Base-by-base conservation (phyloP, 1,284 basidiomycete species). In the Malassezia japonica region DNA sequence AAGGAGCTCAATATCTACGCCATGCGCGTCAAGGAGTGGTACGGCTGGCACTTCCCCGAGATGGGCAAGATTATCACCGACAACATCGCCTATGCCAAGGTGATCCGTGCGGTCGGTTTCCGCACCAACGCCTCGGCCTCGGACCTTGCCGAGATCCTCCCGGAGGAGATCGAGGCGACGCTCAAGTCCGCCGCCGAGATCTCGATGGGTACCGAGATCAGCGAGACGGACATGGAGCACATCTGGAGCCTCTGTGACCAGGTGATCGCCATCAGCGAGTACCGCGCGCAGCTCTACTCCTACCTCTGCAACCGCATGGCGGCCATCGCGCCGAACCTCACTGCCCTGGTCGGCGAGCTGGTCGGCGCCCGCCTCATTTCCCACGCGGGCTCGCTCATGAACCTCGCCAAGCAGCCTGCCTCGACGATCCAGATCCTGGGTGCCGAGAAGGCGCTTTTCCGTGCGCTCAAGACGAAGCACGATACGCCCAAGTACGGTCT, bases 1-100 rank as follows among this genome's bases (percentile, higher is more conserved):
- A 98, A 98, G 78, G 92, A 98, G 77, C 88, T 96, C 75, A 98
- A 98, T 78, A 95, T 96, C 55, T 98, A 96, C 73, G 83, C 90
- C 18, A 98, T 98, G 92, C 82, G 92, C 71, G 88, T 94, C 50
- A 96, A 96, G 81, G 92, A 96, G 80, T 98, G 92, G 92, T 98
- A 96, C 72, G 92, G 92, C 21, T 98, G 92, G 92, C 92, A 98
- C 78, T 96, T 96, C 81, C 92, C 92, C 9, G 92, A 98, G 76
- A 88, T 98, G 85, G 87, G 85, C 65, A 96, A 96, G 78, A 95
- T 98, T 74, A 86, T 96, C 63, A 82, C 84, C 60, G 92, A 98
- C 79, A 98, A 94, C 76, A 78, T 92, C 49, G 90, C 91, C 21
- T 98, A 96, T 74, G 89, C 94, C 54, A 92, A 90, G 76, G 60